Conservation (phyloP, 257 asterid species). For the Prunella vulgaris region DNA sequence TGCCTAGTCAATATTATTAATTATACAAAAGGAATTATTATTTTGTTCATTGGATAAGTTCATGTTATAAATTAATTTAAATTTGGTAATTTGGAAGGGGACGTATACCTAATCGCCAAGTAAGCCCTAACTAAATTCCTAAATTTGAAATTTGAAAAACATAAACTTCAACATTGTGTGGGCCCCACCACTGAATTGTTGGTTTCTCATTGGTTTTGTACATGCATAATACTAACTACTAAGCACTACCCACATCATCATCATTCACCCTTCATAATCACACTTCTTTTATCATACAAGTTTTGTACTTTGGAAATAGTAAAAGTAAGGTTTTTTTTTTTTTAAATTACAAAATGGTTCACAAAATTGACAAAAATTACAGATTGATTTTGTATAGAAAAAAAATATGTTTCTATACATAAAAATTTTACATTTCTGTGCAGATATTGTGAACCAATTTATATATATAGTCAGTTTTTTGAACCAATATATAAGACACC, state of each 20-base stretch:
- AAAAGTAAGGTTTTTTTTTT: no score
- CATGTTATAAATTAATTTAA: not conserved
- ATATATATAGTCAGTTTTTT: no score
- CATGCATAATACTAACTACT: not conserved
- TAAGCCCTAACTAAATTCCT: not conserved
- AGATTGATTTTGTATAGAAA: no score
- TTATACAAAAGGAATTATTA: not conserved
- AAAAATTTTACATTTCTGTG: no score
- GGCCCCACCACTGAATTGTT: conserved; percentile 23
- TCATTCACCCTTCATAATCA: conserved; percentile 4
- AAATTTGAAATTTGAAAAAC: not conserved
- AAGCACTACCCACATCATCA: conserved; percentile 19
- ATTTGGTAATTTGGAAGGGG: not conserved
- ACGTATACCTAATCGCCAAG: not conserved
- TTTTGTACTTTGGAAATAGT: not conserved
- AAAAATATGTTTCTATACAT: no score
- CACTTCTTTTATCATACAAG: not conserved
- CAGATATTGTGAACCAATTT: no score
- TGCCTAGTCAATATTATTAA: not conserved
- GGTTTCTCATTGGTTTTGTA: conserved; percentile 9
- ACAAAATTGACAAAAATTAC: no score
- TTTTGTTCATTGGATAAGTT: not conserved
- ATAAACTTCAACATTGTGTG: not conserved
- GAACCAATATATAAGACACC: no score
- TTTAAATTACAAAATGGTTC: no score